Base-by-base conservation (phyloP, 768 basidiomycete genomes). In the Hericium alpestre region DNA sequence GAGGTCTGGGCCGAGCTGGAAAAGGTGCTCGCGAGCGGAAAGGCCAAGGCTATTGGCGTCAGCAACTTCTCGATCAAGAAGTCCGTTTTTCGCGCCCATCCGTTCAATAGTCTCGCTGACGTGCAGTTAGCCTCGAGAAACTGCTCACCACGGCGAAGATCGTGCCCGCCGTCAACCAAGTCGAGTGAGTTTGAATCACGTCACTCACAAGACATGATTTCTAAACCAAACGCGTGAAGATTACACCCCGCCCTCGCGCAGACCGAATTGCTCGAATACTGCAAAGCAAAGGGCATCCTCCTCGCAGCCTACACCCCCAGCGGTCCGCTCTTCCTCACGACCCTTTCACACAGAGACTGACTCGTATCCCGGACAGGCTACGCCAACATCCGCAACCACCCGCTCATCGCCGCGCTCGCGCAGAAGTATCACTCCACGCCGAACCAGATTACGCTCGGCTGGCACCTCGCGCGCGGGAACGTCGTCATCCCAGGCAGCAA, bases 231-330 rank as follows among this genome's bases (percentile, higher is more conserved):
- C 32, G 32, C 32, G 8, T 7, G 32, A 46, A 46, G 43, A 6
- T 70, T 86, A 16, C 87, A 89, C 65, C 70, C 84, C 23, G 87
- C 83, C 69, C 84, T 86, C 68, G 85, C 86, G 1, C 83, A 90
- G 64, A 85, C 82, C 70, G 76, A 81, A 52, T 78, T 90, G 51
- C 55, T 83, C 41, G 72, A 72, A 11, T 91, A 79, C 70, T 73
- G 86, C 60, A 76, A 77, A 65, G 73, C 76, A 16, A 82, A 90
- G 66, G 75, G 73, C 18, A 91, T 93, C 63, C 43, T 83, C 51
- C 76, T 86, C 0, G 77, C 89, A 67, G 90, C 90, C 0, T 93
- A 88, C 68, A 91, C 87, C 6, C 90, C 91, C 10, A 79, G 91
- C 13, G 89, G 84, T 38, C 86, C 83, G 9, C 20, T 7, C 32